Evolutionary conservation across 768 basidiomycete genomes (phyloP).

Genomic region (Trametes sanguinea): DNA sequence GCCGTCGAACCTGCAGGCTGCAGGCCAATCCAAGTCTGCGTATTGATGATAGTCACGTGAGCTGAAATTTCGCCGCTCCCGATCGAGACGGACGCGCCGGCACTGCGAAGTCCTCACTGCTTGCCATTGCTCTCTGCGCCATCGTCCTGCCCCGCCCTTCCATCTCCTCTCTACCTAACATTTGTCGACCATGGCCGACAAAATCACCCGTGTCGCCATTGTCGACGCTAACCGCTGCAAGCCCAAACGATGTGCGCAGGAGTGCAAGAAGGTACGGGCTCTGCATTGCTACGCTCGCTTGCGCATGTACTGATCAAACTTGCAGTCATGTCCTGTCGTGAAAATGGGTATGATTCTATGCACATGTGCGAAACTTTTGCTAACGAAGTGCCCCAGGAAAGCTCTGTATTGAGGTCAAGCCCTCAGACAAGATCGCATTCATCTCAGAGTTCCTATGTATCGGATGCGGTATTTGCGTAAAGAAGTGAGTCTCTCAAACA

Average conservation of each 20-base stretch:
- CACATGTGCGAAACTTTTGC: neutral
- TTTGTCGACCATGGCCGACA: slow-evolving; percentile 51
- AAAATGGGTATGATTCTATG: slow-evolving; percentile 76
- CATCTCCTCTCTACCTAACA: neutral
- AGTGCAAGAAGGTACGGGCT: slow-evolving; percentile 89
- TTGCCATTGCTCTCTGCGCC: neutral
- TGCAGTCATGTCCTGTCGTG: slow-evolving; percentile 90
- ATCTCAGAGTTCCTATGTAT: slow-evolving; percentile 99
- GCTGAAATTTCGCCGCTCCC: slow-evolving; percentile 15
- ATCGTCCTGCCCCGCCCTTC: neutral
- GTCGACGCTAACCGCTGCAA: slow-evolving; percentile 92
- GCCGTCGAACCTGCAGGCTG: neutral
- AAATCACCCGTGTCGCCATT: slow-evolving; percentile 97
- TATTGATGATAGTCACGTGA: slow-evolving; percentile 7
- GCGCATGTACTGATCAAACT: slow-evolving; percentile 5
- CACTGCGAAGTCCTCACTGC: neutral
- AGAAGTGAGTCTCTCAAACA: slow-evolving; percentile 70
- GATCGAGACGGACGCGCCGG: slow-evolving; percentile 3
- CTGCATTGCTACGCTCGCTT: neutral
- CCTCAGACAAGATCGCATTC: slow-evolving; percentile 96
- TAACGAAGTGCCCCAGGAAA: slow-evolving; percentile 58
- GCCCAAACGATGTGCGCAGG: slow-evolving; percentile 95
- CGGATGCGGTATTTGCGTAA: slow-evolving; percentile 99
- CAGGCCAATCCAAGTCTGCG: neutral
- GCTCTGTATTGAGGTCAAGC: slow-evolving; percentile 96